phyloP scores from a whole-genome alignment of 2,329 filamentous ascomycete genomes.

The Cadophora sp. region DNA sequence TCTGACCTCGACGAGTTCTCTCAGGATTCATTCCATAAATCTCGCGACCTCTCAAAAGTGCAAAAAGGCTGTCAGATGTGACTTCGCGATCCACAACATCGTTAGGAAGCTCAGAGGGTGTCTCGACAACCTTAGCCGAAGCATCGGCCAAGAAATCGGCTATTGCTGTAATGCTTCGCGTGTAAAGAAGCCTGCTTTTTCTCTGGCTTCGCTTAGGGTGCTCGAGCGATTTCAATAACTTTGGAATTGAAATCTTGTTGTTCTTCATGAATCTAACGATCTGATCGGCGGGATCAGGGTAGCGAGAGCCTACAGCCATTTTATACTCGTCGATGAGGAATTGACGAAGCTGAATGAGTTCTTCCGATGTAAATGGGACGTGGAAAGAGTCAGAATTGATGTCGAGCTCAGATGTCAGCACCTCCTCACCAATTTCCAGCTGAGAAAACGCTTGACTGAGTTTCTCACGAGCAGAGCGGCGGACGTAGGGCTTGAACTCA shows the following conservation, averaged over 20 bases:
- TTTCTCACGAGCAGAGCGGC: not conserved
- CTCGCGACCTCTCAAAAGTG: conserved; percentile 37
- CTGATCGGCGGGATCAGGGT: not conserved
- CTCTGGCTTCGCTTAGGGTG: not conserved
- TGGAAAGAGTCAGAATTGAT: not conserved
- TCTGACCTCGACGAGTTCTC: conserved; percentile 28
- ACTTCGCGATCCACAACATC: not conserved
- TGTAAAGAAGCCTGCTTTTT: not conserved
- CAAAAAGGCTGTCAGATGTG: not conserved
- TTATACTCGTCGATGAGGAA: conserved; percentile 2
- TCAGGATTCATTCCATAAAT: conserved; percentile 32
- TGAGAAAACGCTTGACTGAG: not conserved
- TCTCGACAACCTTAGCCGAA: not conserved
- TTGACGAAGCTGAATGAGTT: not conserved
- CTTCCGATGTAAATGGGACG: conserved; percentile 1
- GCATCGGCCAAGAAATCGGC: conserved; percentile 6
- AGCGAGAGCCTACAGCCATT: not conserved
- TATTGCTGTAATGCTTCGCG: conserved; percentile 7
- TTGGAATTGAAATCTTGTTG: not conserved
- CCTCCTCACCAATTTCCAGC: not conserved
- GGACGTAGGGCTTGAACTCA: not conserved
- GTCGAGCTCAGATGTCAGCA: not conserved
- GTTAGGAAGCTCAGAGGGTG: not conserved
- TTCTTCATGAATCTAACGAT: conserved; percentile 9
- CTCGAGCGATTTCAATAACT: not conserved